These are phyloP conservation scores for Nicotiana undulata DNA, from an alignment of 257 asterid genomes.

Conservation along the genomic window DNA sequence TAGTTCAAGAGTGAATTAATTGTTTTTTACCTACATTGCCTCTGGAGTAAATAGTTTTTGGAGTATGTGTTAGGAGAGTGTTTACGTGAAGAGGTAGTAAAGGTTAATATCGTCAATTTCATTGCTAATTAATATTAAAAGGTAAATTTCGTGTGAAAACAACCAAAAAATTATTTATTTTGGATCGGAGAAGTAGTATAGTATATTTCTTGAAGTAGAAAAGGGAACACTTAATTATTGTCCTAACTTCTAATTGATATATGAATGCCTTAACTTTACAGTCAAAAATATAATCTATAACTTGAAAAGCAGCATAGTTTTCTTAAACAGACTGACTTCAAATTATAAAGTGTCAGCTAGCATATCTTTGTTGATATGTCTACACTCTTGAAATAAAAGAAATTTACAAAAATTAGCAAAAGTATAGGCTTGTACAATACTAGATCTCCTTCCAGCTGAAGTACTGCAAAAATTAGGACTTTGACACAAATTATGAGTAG, in stretches of 20 bases:
- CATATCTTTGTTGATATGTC: not conserved
- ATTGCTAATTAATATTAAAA: no score
- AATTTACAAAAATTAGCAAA: not conserved
- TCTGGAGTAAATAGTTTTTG: no score
- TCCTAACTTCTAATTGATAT: not conserved
- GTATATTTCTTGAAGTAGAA: not conserved
- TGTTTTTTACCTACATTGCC: no score
- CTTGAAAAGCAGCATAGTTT: not conserved
- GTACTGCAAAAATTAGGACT: not conserved
- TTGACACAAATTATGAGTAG: not conserved
- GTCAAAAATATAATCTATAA: not conserved
- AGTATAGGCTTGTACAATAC: not conserved
- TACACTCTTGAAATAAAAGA: not conserved
- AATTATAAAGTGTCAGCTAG: not conserved
- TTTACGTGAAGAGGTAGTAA: no score
- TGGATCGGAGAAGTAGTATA: no score
- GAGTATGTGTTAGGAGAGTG: no score
- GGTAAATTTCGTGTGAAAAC: no score
- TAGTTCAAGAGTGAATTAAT: no score
- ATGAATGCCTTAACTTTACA: not conserved
- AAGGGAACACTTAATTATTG: not conserved
- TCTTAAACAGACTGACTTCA: not conserved
- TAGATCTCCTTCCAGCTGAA: not conserved
- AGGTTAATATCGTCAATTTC: no score
- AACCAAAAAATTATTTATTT: no score